phyloP scores from a whole-genome alignment of 176 grass and related monocot genomes.

The Olyra latifolia region DNA sequence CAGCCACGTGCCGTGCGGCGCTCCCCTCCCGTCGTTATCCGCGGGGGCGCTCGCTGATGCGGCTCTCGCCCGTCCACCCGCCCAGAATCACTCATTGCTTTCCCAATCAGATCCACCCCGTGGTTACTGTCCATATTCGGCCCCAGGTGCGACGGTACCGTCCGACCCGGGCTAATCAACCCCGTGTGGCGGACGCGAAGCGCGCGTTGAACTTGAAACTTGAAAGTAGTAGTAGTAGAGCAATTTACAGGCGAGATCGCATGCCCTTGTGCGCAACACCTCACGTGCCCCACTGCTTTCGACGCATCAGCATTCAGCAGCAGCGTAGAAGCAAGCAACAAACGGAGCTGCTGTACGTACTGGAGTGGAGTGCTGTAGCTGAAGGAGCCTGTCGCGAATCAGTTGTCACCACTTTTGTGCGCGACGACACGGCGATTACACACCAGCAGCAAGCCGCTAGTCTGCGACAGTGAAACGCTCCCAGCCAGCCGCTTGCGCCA shows the following conservation, averaged over 20 bases:
- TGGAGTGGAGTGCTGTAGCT: neutral
- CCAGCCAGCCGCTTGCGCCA: neutral
- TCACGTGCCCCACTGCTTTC: neutral
- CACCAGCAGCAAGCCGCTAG: neutral
- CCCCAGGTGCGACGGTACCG: neutral
- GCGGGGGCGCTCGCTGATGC: neutral
- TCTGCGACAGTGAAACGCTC: neutral
- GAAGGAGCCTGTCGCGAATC: too few relatives aligned
- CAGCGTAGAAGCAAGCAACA: neutral
- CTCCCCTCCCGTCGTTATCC: neutral
- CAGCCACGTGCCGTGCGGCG: neutral
- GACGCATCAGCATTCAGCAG: neutral
- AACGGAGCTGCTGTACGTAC: neutral
- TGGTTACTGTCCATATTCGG: neutral
- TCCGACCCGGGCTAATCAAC: neutral
- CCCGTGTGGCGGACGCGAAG: neutral
- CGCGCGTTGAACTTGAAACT: neutral
- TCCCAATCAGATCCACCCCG: neutral
- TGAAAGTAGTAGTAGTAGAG: neutral
- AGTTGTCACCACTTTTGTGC: too few relatives aligned
- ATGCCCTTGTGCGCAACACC: neutral
- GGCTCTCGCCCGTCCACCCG: neutral
- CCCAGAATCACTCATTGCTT: slow-evolving; percentile 33
- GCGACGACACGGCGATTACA: neutral
- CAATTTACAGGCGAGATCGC: neutral